Evolutionary conservation across 78 protist species (phyloP), one percentile per base, ranked within the genome.

Genomic region (Dictyostelium discoideum): DNA sequence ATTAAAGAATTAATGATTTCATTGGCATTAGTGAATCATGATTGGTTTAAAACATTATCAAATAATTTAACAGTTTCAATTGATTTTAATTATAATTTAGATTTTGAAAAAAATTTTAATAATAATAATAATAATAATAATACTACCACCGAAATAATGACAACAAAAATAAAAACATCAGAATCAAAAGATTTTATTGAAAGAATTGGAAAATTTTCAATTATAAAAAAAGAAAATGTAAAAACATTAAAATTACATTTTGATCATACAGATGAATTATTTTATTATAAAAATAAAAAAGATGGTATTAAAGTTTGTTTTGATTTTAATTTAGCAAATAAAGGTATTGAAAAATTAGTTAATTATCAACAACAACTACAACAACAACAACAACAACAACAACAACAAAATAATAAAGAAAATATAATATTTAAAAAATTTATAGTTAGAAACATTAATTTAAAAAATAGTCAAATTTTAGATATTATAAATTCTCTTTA

Each of bases 41-140:
- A 69, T 11, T 69, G 78, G 78, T 69, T 69, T 69, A 69, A 26
- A 69, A 69, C 78, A 69, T 26, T 69, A 26, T 69, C 78, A 26
- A 69, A 69, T 69, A 69, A 69, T 69, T 26, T 69, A n/a, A 26
- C 20, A 26, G 78, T 69, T 2, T 6, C 40, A 7, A 16, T 69
- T 6, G 78, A 69, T 69, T 69, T 69, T 29, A 69, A 69, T 26
- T 63, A 63, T 22, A 22, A 63, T 63, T 50, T 50, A 50, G 16
- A 50, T 50, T 63, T 22, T 22, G 5, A 22, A 22, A n/a, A 63
- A 20, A 63, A 63, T 63, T 11, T 20, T 63, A 63, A 22, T 22
- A 22, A 63, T 63, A 63, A 63, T 50, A 50, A 50, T 50, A 50
- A 50, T 50, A 13, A 50, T 50, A 50, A 11, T 50, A 13, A 50